These are phyloP conservation scores for Mucor plumbeus DNA, from an alignment of 371 early-diverging fungal genomes.

Conservation along the genomic window DNA sequence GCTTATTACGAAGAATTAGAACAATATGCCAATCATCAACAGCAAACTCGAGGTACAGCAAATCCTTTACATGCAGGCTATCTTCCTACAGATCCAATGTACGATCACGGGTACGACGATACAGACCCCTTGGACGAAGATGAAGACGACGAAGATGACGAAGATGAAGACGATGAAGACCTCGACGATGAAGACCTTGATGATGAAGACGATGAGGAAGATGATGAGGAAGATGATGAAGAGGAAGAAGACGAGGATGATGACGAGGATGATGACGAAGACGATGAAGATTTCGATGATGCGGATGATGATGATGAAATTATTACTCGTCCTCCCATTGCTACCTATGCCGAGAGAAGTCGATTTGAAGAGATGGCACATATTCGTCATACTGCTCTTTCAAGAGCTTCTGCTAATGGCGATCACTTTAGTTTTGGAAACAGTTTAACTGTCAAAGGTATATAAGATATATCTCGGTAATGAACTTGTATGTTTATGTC, in stretches of 20 bases:
- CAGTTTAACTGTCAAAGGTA: constrained; percentile 73
- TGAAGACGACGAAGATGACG: constrained; percentile 31
- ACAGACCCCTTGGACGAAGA: constrained; percentile 31
- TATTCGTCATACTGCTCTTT: constrained; percentile 27
- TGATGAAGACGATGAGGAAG: constrained; percentile 45
- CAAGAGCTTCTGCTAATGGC: constrained; percentile 18
- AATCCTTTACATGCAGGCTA: constrained; percentile 27
- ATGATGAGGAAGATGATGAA: constrained; percentile 54
- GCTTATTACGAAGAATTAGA: constrained; percentile 93
- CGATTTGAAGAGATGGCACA: constrained; percentile 36
- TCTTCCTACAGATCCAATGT: constrained; percentile 23
- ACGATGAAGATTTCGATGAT: constrained; percentile 18
- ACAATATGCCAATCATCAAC: constrained; percentile 81
- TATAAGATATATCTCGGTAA: constrained; percentile 35
- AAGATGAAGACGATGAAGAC: constrained; percentile 32
- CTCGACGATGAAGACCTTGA: constrained; percentile 37
- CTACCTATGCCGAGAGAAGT: constrained; percentile 27
- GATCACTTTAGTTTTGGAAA: constrained; percentile 68
- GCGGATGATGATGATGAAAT: constrained; percentile 25
- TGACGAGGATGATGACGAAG: constrained; percentile 55
- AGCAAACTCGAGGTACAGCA: constrained; percentile 34
- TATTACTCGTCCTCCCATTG: constrained; percentile 22
- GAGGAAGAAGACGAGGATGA: constrained; percentile 60
- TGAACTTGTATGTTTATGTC: background rate
- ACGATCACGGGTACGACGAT: constrained; percentile 24